Evolutionary conservation across 768 basidiomycete species (phyloP).

Genomic region (Russula olivacea): DNA sequence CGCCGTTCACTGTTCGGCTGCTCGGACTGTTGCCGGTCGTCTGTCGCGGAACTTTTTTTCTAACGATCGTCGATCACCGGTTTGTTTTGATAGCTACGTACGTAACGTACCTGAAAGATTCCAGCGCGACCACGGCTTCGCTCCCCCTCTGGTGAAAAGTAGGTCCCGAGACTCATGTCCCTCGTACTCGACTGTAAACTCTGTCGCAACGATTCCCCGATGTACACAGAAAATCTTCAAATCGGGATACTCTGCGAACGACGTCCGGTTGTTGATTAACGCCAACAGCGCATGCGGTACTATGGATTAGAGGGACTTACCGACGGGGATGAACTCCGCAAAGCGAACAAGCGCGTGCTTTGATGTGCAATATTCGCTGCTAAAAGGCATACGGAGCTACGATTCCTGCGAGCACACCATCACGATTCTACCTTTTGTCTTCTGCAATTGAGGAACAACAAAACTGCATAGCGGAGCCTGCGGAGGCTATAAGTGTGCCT

Average conservation of each 20-base stretch:
- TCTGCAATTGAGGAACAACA: conserved; percentile 8
- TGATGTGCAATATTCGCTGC: background rate
- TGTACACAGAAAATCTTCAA: background rate
- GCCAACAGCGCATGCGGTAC: background rate
- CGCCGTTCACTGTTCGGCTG: too few relatives aligned
- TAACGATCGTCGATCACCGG: too few relatives aligned
- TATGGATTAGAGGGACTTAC: conserved; percentile 4
- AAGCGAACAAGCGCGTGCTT: background rate
- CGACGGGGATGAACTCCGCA: conserved; percentile 5
- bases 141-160: too few relatives aligned
- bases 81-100: too few relatives aligned
- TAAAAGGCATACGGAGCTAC: background rate
- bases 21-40: too few relatives aligned
- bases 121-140: too few relatives aligned
- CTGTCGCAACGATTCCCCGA: too few relatives aligned
- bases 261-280: background rate
- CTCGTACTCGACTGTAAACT: too few relatives aligned
- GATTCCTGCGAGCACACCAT: background rate
- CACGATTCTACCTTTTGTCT: conserved; percentile 6
- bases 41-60: too few relatives aligned
- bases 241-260: background rate
- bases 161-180: too few relatives aligned
- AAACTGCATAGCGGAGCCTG: background rate
- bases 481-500: too few relatives aligned
- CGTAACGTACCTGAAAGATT: too few relatives aligned